Evolutionary conservation across 345 rosid species (phyloP), one percentile per base, ranked within the genome.

Genomic region (Noccaea caerulescens): DNA sequence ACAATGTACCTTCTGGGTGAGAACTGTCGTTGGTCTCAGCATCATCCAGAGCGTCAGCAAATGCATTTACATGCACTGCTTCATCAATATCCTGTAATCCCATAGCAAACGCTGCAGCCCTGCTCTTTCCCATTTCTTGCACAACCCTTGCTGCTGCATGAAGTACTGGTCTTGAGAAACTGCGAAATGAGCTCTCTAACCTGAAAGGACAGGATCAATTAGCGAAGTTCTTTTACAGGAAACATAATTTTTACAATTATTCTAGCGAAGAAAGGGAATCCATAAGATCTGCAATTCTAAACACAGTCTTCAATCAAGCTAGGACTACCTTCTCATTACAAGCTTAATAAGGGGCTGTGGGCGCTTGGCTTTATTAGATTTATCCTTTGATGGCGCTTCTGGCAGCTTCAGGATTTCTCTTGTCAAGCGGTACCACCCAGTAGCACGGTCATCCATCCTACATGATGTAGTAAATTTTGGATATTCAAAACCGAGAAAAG

Each of bases 101-200:
- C 72, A 94, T 50, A 73, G 99, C 86, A 84, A 85, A 87, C 7
- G 99, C 99, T 66, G 97, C 98, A 80, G 98, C 99, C 33, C 98
- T 80, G 71, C 99, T 89, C 84, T 82, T 94, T 54, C 98, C 99
- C 93, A 94, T 89, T 83, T 94, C 99, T 77, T 85, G 99, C 61
- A 94, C 99, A 70, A 94, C 96, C 82, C 98, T 85, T 72, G 99
- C 95, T 8, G 99, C 98, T 69, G 99, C 98, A 82, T 94, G 99
- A 71, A 94, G 95, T 34, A 88, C 98, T 45, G 99, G 99, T 83
- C 99, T 86, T 63, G 99, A 94, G 85, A 94, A 94, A 85, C 93
- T 94, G 66, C 99, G 98, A 36, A 94, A 91, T 72, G 99, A 92
- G 79, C 99, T 91, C 83, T 94, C 99, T 82, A 94, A 81, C 88